These are phyloP conservation scores for Diaporthe nobilis DNA, from an alignment of 2,329 filamentous ascomycete species.

Conservation along the genomic window DNA sequence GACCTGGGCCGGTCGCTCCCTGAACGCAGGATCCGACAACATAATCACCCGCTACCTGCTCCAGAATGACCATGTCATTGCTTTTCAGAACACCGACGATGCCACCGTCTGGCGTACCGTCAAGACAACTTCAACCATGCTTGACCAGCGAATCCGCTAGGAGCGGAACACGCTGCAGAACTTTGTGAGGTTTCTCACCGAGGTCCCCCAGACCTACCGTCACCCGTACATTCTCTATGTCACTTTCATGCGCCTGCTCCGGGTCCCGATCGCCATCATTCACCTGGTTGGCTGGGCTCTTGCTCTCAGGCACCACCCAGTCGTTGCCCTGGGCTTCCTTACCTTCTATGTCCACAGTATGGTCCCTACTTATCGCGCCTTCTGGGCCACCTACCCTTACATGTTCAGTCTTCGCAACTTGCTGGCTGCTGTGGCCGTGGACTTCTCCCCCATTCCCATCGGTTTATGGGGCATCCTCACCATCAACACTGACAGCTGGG, in stretches of 20 bases:
- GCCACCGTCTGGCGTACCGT: conserved; percentile 30
- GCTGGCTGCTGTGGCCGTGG: conserved; percentile 23
- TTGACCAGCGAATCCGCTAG: conserved; percentile 34
- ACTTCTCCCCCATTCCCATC: conserved; percentile 14
- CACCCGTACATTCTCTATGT: conserved; percentile 24
- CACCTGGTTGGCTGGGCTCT: conserved; percentile 23
- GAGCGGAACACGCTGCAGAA: conserved; percentile 33
- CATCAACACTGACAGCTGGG: conserved; percentile 25
- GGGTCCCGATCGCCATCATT: conserved; percentile 11
- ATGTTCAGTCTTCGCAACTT: conserved; percentile 22
- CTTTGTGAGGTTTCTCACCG: conserved; percentile 12
- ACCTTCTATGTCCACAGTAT: conserved; percentile 11
- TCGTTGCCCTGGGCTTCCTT: conserved; percentile 13
- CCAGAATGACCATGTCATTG: conserved; percentile 8
- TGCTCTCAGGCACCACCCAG: conserved; percentile 4
- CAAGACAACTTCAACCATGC: conserved; percentile 24
- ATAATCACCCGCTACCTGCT: conserved; percentile 20
- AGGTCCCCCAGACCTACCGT: conserved; percentile 23
- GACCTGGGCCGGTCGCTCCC: conserved; percentile 1
- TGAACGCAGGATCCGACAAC: conserved; percentile 30
- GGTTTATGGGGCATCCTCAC: conserved; percentile 32
- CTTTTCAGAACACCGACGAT: neutral
- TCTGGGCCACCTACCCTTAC: conserved; percentile 29
- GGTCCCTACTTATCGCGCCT: conserved; percentile 4
- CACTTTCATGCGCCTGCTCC: conserved; percentile 14